Base-by-base conservation (phyloP, 805 yeast species). In the Priceomyces fermenticarens region DNA sequence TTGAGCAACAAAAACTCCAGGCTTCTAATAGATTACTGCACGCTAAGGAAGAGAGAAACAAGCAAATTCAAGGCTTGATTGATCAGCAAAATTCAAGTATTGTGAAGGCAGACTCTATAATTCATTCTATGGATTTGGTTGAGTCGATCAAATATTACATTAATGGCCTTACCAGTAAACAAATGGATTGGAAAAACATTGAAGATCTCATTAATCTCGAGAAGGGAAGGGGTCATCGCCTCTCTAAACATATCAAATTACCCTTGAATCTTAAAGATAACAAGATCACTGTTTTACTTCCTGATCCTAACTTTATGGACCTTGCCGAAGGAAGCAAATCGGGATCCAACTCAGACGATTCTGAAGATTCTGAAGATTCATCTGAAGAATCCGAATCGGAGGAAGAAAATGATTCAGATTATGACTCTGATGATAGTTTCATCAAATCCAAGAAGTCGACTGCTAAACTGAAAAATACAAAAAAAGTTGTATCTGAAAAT, bases 181-280 rank as follows among this genome's bases (percentile, higher is more conserved):
- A 87, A 47, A 87, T 88, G 88, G 97, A 91, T 58, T 91, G 99
- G 99, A 77, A 78, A 32, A 84, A 88, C 45, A 90, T 90, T 46
- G 96, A 85, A 56, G 80, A 81, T 46, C 63, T 85, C 42, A 81
- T 91, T 38, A 65, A 74, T 36, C 71, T 80, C 38, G 96, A 91
- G 54, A 82, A 87, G 51, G 61, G 67, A 1, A 76, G 82, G 50
- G 82, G 83, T 1, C 86, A 83, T 51, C 60, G 65, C 4, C 67
- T 81, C 41, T 96, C 97, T 0, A 63, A 67, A 29, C 52, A 70
- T 42, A 84, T 90, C 40, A 68, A 72, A 35, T 54, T 80, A 28
- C 93, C 96, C 0, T 69, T 91, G 57, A 80, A 87, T 42, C 69
- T 91, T 53, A 70, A 73, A 32, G 78, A 84, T 33, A 84, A 85